These are phyloP conservation scores for Lipomyces sp. DNA, from an alignment of 805 yeast species.

Conservation along the genomic window DNA sequence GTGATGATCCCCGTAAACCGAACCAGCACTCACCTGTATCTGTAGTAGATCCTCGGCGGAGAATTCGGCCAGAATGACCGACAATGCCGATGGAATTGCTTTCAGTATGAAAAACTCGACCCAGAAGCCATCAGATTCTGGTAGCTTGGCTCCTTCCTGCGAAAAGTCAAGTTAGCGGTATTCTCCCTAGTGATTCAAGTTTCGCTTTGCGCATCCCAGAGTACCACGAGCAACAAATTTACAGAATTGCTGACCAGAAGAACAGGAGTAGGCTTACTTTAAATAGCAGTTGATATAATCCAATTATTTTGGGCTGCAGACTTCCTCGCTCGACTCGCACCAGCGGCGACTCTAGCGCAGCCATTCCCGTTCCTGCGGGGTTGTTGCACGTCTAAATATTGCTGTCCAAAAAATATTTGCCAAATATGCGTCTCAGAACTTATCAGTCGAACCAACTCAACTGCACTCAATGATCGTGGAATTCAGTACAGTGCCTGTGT, in stretches of 20 bases:
- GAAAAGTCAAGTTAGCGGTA: not conserved
- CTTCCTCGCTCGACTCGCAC: conserved; percentile 41
- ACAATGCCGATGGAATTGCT: conserved; percentile 34
- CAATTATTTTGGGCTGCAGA: conserved; percentile 46
- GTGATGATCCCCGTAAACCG: not conserved
- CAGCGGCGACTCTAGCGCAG: conserved; percentile 42
- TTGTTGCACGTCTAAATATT: not conserved
- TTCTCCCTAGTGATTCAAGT: too few species aligned
- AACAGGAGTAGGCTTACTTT: conserved; percentile 28
- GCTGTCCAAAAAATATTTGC: not conserved
- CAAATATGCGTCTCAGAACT: not conserved
- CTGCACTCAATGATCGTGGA: not conserved
- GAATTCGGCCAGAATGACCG: conserved; percentile 27
- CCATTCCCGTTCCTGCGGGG: conserved; percentile 15
- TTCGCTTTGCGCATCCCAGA: not conserved
- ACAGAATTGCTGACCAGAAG: not conserved
- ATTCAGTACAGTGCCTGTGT: not conserved
- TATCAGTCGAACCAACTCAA: not conserved
- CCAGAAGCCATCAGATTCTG: conserved; percentile 44
- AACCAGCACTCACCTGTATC: conserved; percentile 21
- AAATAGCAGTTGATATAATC: conserved; percentile 45
- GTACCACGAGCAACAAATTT: not conserved
- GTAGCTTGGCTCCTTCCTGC: conserved; percentile 28
- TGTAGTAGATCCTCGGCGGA: conserved; percentile 33
- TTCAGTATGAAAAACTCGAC: conserved; percentile 45